Percentiles rank a stretch among this genome's conserved stretches.
These are phyloP conservation scores for Vinca minor DNA, from an alignment of 257 asterid species.

Conservation along the genomic window DNA sequence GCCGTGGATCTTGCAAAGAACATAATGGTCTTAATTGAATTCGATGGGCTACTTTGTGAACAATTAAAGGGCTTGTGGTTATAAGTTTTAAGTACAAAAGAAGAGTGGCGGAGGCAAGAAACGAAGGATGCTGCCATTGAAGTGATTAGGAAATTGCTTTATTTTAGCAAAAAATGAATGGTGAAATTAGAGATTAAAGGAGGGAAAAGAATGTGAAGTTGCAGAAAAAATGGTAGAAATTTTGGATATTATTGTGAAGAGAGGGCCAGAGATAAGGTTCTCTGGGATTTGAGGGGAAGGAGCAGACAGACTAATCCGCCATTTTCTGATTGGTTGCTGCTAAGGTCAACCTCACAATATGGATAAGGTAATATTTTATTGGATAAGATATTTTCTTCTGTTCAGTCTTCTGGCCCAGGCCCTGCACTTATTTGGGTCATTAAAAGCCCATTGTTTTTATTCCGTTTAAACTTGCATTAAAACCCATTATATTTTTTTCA, in stretches of 20 bases:
- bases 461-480: no score
- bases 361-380: constrained; percentile 39
- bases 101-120: constrained; percentile 49
- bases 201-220: not conserved
- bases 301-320: no score
- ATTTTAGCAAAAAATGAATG: constrained; percentile 13
- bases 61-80: constrained; percentile 20
- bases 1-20: constrained; percentile 29
- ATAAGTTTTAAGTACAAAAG: constrained; percentile 28
- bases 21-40: constrained; percentile 26
- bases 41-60: constrained; percentile 14
- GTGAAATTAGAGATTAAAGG: constrained; percentile 31
- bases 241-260: not conserved
- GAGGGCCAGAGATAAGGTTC: constrained; percentile 35
- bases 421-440: not conserved
- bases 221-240: not conserved
- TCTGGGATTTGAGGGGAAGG: not conserved
- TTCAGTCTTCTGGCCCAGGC: not conserved
- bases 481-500: no score
- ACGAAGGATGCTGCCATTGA: constrained; percentile 56
- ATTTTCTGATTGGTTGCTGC: constrained; percentile 11
- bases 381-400: not conserved
- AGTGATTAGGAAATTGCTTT: constrained; percentile 2
- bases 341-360: constrained; percentile 47
- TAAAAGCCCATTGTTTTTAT: no score